Conservation (phyloP, 768 basidiomycete genomes). For the Leccinum fibrillosum region DNA sequence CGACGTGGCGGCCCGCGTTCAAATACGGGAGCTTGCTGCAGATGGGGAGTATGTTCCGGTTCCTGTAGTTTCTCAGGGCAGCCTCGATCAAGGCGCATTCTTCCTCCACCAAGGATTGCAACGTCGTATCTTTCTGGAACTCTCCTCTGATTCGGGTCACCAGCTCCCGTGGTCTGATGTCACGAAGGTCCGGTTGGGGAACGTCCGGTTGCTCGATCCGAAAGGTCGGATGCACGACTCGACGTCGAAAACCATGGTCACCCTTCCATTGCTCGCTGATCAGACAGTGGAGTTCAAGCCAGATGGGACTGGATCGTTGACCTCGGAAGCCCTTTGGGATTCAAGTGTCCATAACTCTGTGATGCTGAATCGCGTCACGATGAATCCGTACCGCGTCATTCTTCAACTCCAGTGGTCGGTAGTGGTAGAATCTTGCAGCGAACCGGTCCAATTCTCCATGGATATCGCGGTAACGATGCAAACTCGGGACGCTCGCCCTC, state of each 20-base stretch:
- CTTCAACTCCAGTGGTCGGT: conserved; percentile 76
- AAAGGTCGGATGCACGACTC: conserved; percentile 83
- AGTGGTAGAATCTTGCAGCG: conserved; percentile 77
- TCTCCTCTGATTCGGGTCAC: conserved; percentile 85
- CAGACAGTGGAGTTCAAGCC: conserved; percentile 72
- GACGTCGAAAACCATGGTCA: conserved; percentile 64
- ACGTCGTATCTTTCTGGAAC: conserved; percentile 68
- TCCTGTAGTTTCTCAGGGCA: conserved; percentile 72
- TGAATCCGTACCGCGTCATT: conserved; percentile 72
- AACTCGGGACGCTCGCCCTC: conserved; percentile 80
- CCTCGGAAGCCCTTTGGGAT: conserved; percentile 84
- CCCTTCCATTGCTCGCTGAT: conserved; percentile 70
- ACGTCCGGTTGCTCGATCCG: conserved; percentile 79
- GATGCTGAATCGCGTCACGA: conserved; percentile 82
- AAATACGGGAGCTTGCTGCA: conserved; percentile 82
- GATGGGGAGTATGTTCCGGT: conserved; percentile 83
- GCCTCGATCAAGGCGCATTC: conserved; percentile 81
- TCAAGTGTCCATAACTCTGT: conserved; percentile 86
- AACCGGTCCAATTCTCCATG: conserved; percentile 86
- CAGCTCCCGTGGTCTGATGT: conserved; percentile 87
- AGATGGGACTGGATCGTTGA: conserved; percentile 76
- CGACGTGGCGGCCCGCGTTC: conserved; percentile 86
- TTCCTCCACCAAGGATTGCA: conserved; percentile 92
- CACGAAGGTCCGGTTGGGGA: conserved; percentile 72
- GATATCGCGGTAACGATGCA: conserved; percentile 85